These are phyloP conservation scores for Zymoseptoria ardabiliae DNA, from an alignment of 2,329 filamentous ascomycete species.

Conservation along the genomic window DNA sequence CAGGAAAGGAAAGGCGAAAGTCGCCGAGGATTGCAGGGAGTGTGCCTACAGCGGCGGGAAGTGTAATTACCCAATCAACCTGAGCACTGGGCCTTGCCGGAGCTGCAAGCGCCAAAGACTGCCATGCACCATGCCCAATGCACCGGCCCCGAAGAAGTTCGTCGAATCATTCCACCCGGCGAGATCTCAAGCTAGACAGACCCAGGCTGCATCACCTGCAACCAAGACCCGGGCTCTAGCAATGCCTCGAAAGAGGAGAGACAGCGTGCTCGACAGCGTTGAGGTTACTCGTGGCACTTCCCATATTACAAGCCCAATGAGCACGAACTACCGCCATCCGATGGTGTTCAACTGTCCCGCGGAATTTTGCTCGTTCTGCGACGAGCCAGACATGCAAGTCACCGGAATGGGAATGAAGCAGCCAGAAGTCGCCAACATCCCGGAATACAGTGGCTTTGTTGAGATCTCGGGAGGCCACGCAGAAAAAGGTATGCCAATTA, in stretches of 20 bases:
- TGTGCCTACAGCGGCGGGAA: constrained; percentile 5
- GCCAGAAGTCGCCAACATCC: constrained; percentile 27
- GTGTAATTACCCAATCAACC: constrained; percentile 11
- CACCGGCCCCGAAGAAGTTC: not conserved
- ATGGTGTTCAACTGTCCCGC: constrained; percentile 32
- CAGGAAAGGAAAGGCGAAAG: constrained; percentile 2
- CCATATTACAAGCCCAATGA: constrained; percentile 14
- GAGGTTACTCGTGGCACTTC: not conserved
- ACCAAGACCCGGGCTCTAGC: not conserved
- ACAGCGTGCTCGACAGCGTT: not conserved
- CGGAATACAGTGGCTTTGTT: constrained; percentile 28
- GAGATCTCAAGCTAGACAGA: not conserved
- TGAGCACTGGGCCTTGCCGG: constrained; percentile 11
- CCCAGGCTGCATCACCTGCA: not conserved
- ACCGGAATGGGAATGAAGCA: constrained; percentile 28
- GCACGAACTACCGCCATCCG: constrained; percentile 35
- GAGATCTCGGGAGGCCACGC: constrained; percentile 30
- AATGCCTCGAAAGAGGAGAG: constrained; percentile 1
- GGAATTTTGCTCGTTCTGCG: constrained; percentile 36
- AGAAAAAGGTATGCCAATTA: constrained; percentile 24
- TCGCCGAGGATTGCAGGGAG: constrained; percentile 6
- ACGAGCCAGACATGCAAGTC: constrained; percentile 30
- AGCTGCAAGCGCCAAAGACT: constrained; percentile 6
- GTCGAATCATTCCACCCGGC: not conserved
- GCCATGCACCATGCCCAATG: constrained; percentile 4